Evolutionary conservation across 1,284 basidiomycete species (phyloP), one percentile per base, ranked within the genome.

Genomic region (Stereum hirsutum): DNA sequence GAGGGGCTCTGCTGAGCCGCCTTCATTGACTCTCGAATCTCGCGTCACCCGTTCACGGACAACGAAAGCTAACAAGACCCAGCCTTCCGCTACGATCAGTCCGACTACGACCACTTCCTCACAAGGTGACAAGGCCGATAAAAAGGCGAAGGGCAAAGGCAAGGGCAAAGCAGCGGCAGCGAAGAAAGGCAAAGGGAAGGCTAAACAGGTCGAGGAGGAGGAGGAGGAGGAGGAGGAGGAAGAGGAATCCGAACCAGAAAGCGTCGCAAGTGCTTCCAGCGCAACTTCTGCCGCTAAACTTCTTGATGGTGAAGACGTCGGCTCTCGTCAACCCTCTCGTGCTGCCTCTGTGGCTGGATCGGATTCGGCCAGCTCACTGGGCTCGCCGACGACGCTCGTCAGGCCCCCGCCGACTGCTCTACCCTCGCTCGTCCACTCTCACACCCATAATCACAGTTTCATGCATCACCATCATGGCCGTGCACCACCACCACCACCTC

Each of bases 361-460:
- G 19, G 46, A 30, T 6, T 48, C 45, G 59, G 54, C 58, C 30
- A 48, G 53, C 6, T 61, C 59, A 2, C 44, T 42, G 8, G 42
- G 42, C 14, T 38, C 46, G 15, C 40, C n/a, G n/a, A n/a, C n/a
- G n/a, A n/a, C n/a, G n/a, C n/a, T n/a, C n/a, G n/a, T n/a, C n/a
- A n/a, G n/a, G n/a, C n/a, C n/a, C n/a, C 19, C 23, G 19, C 19
- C 27, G 3, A 40, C 26, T 19, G 19, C 25, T 31, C 39, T 46
- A 12, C 50, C 49, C 3, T 35, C 46, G 6, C 50, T 52, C 19
- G 23, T 52, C 17, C 49, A 52, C n/a, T n/a, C 26, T 11, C 45
- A 46, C n/a, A 36, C 49, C 14, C 43, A 51, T 30, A n/a, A n/a
- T n/a, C n/a, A n/a, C n/a, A 39, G 42, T 10, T 30, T 45, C 39